Base-by-base conservation (phyloP, 2,329 filamentous ascomycete species). In the Apiospora saccharicola region DNA sequence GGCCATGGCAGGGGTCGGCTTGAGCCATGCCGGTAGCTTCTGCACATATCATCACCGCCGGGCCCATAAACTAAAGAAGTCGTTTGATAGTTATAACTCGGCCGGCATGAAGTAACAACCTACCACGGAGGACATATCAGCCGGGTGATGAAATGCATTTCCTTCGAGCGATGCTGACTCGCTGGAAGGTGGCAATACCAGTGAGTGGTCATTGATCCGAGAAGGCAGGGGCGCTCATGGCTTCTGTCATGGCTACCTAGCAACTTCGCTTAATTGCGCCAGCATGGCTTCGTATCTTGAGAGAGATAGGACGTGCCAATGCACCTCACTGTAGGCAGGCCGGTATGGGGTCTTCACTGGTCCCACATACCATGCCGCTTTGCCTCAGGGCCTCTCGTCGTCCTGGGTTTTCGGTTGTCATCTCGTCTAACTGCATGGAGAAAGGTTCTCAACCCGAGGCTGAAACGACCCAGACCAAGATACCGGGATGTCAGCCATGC, bases 161-260 rank as follows among this genome's bases (percentile, higher is more conserved):
- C 30, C 53, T 19, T 37, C 7, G 16, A 19, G 19, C 16, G 53
- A 61, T 13, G 8, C 14, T 61, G 53, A 37, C 53, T 61, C 16
- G 53, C 19, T 61, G 53, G 30, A n/a, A 22, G 30, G 37, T 61
- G 53, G 16, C 16, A 19, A 61, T 37, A 34, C 57, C 57, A 41
- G 53, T 34, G 53, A 34, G 53, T 61, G 57, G 57, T n/a, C 57
- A 64, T 64, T 64, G 19, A 41, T 64, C 57, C 57, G 22, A 64
- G 34, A n/a, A 22, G 57, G 19, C 19, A 41, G 57, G 57, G 57
- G 57, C 57, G 41, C 34, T 64, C 34, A 64, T 64, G 57, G 57
- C 57, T 64, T 41, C 57, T 34, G 22, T 64, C 34, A 64, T 64
- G 57, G 57, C 57, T 64, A 64, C 57, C 57, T 19, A 41, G 57